Conservation (phyloP, 352 stramenopile species). For the Thraustochytrium sp. region DNA sequence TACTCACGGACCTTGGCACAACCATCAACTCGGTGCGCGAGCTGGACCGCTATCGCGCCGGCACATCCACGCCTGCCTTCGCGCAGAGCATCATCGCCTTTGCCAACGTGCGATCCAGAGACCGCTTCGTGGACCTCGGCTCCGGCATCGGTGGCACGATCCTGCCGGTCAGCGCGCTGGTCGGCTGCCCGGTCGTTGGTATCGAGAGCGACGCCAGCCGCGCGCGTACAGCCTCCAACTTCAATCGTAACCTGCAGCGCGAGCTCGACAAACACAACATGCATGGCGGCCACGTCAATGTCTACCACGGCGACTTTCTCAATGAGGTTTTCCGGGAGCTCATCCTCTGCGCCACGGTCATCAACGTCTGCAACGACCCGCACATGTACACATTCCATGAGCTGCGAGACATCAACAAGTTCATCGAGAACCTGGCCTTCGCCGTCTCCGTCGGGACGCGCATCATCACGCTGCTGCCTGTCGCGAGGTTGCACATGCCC, state of each 20-base stretch:
- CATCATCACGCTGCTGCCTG: background rate
- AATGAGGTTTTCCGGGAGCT: background rate
- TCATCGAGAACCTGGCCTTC: background rate
- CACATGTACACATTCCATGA: background rate
- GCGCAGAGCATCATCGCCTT: background rate
- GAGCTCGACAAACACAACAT: conserved; percentile 6
- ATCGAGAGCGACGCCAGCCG: background rate
- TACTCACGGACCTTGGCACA: background rate
- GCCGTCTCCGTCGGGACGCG: background rate
- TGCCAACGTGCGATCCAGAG: background rate
- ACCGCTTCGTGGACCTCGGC: background rate
- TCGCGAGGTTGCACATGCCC: background rate
- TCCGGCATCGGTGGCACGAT: background rate
- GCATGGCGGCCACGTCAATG: background rate
- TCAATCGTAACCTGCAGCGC: background rate
- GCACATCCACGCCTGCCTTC: background rate
- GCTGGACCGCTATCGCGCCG: background rate
- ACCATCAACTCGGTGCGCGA: background rate
- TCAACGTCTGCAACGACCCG: background rate
- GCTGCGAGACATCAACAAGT: background rate
- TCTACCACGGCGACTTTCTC: background rate
- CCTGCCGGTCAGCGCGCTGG: background rate
- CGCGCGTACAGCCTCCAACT: background rate
- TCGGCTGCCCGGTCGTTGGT: background rate
- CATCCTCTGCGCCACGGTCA: background rate